phyloP scores from a whole-genome alignment of 441 rosid species.

The Gossypium gossypioides region DNA sequence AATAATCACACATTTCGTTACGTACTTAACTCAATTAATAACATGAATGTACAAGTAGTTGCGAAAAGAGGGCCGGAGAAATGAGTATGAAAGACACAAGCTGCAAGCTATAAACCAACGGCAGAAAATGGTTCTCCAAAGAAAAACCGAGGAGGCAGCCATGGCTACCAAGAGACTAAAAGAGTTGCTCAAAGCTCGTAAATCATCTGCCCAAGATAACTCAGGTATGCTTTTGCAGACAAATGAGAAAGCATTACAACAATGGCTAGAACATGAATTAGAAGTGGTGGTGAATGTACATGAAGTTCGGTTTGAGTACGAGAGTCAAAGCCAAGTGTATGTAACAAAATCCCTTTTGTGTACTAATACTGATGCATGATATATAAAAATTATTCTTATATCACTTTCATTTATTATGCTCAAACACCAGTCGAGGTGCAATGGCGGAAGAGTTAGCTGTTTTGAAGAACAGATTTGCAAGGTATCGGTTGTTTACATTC shows the following conservation, averaged over 20 bases:
- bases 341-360: conserved; percentile 21
- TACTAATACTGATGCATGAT: conserved; percentile 1
- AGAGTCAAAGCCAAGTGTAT: conserved; percentile 97
- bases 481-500: conserved; percentile 31
- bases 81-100: conserved; percentile 96
- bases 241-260: conserved; percentile 82
- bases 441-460: conserved; percentile 83
- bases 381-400: background rate
- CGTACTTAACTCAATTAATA: conserved; percentile 1
- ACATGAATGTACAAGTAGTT: conserved; percentile 37
- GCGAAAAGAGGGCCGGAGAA: conserved; percentile 89
- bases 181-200: conserved; percentile 92
- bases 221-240: conserved; percentile 56
- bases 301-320: conserved; percentile 93
- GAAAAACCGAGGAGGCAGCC: conserved; percentile 99
- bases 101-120: conserved; percentile 94
- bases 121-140: conserved; percentile 97
- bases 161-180: conserved; percentile 94
- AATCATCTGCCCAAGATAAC: conserved; percentile 67
- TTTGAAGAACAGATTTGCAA: conserved; percentile 79
- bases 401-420: conserved; percentile 11
- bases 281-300: conserved; percentile 98
- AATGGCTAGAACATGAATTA: conserved; percentile 90
- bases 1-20: background rate
- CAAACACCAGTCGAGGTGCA: conserved; percentile 70